These are phyloP conservation scores for Perilla frutescens DNA, from an alignment of 257 asterid species.

Conservation along the genomic window DNA sequence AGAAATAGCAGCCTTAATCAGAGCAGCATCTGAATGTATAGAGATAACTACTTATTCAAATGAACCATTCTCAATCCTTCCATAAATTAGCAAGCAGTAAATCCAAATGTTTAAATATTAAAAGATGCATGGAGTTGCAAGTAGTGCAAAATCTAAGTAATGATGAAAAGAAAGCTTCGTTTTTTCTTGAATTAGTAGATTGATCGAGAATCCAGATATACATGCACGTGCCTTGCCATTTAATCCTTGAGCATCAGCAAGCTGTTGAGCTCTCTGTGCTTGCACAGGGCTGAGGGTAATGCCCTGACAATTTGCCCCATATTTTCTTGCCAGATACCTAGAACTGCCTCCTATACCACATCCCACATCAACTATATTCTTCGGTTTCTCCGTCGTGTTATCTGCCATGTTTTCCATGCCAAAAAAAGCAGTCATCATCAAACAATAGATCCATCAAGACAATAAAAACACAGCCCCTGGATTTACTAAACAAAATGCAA, in stretches of 20 bases:
- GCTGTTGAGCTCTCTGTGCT: constrained; percentile 89
- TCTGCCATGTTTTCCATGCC: constrained; percentile 45
- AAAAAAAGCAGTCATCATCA: neutral
- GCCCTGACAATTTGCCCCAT: constrained; percentile 70
- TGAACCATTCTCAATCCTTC: constrained; percentile 11
- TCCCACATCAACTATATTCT: constrained; percentile 87
- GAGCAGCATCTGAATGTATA: neutral
- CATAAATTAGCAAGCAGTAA: neutral
- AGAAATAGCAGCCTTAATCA: neutral
- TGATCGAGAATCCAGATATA: constrained; percentile 2
- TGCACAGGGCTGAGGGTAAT: constrained; percentile 98
- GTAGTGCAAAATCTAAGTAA: neutral
- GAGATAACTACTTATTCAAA: neutral
- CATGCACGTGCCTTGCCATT: constrained; percentile 52
- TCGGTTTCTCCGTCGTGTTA: constrained; percentile 56
- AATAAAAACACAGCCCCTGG: no score
- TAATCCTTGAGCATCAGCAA: constrained; percentile 83
- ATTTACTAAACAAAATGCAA: no score
- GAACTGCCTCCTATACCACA: constrained; percentile 99
- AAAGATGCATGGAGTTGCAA: neutral
- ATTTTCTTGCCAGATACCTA: constrained; percentile 75
- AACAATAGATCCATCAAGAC: neutral
- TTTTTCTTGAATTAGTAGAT: neutral
- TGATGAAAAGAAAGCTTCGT: neutral
- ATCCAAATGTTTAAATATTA: neutral